These are phyloP conservation scores for Plantago major DNA, from an alignment of 257 asterid genomes.

Conservation along the genomic window DNA sequence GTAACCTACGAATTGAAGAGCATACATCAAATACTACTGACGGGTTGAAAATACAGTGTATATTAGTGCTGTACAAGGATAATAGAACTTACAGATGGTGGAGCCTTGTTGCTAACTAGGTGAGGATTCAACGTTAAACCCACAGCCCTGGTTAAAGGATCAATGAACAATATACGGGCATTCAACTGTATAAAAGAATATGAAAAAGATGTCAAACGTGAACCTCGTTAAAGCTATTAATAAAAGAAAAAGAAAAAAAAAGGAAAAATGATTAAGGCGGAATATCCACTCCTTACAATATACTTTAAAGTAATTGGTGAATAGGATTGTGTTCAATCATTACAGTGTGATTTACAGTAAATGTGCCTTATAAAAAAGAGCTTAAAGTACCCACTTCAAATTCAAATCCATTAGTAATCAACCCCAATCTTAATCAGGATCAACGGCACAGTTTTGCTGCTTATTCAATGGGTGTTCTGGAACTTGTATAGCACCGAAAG, in stretches of 20 bases:
- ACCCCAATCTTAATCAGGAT: background rate
- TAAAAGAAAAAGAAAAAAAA: background rate
- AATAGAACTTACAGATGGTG: constrained; percentile 68
- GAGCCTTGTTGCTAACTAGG: constrained; percentile 70
- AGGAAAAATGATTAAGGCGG: background rate
- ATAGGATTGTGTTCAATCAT: too few species aligned
- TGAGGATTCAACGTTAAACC: constrained; percentile 89
- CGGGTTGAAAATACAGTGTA: constrained; percentile 1
- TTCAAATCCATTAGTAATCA: background rate
- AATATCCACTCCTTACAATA: too few species aligned
- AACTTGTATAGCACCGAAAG: background rate
- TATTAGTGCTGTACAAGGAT: background rate
- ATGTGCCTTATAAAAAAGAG: background rate
- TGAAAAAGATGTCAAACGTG: constrained; percentile 12
- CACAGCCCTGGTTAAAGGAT: constrained; percentile 90
- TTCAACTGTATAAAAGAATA: constrained; percentile 48
- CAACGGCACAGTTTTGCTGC: constrained; percentile 2
- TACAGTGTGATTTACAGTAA: background rate
- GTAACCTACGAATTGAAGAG: background rate
- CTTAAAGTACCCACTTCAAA: background rate
- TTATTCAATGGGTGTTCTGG: background rate
- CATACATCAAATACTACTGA: background rate
- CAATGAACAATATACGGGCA: constrained; percentile 94
- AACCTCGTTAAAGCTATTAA: background rate
- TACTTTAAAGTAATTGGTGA: too few species aligned